Percentiles rank a stretch among this genome's conserved stretches.
phyloP scores from a whole-genome alignment of 73 alveolate species.

The Durusdinium trenchii region DNA sequence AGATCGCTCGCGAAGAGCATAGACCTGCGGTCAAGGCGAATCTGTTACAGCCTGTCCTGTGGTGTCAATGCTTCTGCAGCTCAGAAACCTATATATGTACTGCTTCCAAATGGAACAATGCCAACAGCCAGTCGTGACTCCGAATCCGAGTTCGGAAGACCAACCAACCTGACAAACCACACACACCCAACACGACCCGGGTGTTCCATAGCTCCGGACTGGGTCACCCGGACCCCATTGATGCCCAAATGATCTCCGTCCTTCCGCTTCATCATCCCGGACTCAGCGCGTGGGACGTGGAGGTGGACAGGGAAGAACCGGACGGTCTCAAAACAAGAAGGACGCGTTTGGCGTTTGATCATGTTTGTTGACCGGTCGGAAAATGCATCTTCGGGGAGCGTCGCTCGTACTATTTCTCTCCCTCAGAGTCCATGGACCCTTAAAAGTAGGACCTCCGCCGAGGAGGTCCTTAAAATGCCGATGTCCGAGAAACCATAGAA shows the following conservation, averaged over 20 bases:
- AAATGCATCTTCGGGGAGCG: no score
- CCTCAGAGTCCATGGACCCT: no score
- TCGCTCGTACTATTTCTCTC: no score
- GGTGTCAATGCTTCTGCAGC: not conserved
- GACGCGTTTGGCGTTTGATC: no score
- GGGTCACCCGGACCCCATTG: conserved; percentile 44
- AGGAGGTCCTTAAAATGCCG: no score
- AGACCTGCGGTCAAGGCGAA: conserved; percentile 16
- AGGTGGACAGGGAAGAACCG: not conserved
- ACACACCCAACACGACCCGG: not conserved
- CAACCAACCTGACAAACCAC: not conserved
- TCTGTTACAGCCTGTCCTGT: not conserved
- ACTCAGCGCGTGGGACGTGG: not conserved
- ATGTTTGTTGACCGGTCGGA: no score
- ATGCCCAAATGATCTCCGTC: conserved; percentile 91
- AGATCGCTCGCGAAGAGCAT: conserved; percentile 45
- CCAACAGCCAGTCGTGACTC: no score
- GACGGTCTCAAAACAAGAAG: no score
- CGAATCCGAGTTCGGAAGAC: not conserved
- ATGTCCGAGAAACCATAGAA: no score
- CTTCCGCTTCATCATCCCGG: conserved; percentile 91
- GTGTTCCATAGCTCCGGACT: not conserved
- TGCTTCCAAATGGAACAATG: no score
- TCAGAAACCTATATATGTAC: no score
- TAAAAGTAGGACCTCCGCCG: no score